Conservation (phyloP, 2,329 filamentous ascomycete genomes). For the Coleophoma eucalyptorum region DNA sequence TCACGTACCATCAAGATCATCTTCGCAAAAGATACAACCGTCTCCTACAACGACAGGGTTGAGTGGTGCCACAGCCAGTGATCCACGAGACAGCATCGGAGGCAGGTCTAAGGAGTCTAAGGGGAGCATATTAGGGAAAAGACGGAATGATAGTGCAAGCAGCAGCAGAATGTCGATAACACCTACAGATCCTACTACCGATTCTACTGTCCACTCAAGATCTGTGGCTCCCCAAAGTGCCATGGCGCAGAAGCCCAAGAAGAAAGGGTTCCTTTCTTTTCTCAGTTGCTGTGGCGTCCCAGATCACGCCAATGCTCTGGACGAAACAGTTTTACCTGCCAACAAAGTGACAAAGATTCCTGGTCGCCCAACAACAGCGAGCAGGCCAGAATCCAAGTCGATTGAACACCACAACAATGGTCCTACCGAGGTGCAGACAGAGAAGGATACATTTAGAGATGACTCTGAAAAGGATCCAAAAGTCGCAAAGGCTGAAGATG, state of each 20-base stretch:
- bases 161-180: slow-evolving; percentile 56
- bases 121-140: slow-evolving; percentile 58
- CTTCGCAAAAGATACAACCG: slow-evolving; percentile 56
- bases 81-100: slow-evolving; percentile 58
- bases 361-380: slow-evolving; percentile 25
- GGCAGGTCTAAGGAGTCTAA: slow-evolving; percentile 63
- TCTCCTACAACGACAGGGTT: slow-evolving; percentile 56
- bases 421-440: slow-evolving; percentile 11
- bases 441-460: slow-evolving; percentile 22
- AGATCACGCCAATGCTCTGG: slow-evolving; percentile 32
- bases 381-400: slow-evolving; percentile 20
- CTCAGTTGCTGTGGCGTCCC: slow-evolving; percentile 43
- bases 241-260: slow-evolving; percentile 31
- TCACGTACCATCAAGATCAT: slow-evolving; percentile 58
- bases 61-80: slow-evolving; percentile 55
- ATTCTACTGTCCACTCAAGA: slow-evolving; percentile 29
- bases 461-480: slow-evolving; percentile 7
- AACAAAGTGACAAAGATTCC: slow-evolving; percentile 39
- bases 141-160: slow-evolving; percentile 64
- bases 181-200: slow-evolving; percentile 35
- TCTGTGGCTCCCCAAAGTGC: slow-evolving; percentile 23
- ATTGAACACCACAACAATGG: slow-evolving; percentile 10
- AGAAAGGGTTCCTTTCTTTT: slow-evolving; percentile 40
- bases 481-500: slow-evolving; percentile 5
- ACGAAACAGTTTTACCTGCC: slow-evolving; percentile 37